Conservation (phyloP, 108 stramenopile species). For the Poteriospumella lacustris region DNA sequence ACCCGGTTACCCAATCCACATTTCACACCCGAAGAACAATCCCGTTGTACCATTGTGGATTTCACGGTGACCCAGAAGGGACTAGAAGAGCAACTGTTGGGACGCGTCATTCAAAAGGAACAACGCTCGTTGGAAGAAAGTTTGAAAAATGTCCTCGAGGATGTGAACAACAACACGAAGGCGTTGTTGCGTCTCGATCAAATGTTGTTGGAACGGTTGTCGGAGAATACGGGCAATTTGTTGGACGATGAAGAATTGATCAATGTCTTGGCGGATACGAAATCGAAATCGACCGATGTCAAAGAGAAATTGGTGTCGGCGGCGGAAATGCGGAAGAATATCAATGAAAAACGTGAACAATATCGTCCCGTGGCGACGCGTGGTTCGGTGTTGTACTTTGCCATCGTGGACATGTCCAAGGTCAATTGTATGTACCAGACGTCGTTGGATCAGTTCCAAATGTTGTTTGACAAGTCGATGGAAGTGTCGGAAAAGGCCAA, state of each 20-base stretch:
- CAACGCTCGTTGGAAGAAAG: conserved; percentile 50
- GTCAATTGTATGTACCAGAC: conserved; percentile 58
- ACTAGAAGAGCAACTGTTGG: conserved; percentile 54
- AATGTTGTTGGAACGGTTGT: conserved; percentile 43
- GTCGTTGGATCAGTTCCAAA: conserved; percentile 48
- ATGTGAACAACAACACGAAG: conserved; percentile 47
- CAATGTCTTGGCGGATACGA: conserved; percentile 46
- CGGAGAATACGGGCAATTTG: conserved; percentile 51
- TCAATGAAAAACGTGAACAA: conserved; percentile 53
- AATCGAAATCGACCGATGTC: conserved; percentile 49
- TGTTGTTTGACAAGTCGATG: conserved; percentile 43
- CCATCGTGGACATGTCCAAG: conserved; percentile 43
- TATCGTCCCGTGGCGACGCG: conserved; percentile 54
- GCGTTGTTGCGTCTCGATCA: conserved; percentile 39
- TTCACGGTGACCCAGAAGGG: conserved; percentile 55
- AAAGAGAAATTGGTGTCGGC: conserved; percentile 48
- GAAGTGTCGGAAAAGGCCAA: conserved; percentile 40
- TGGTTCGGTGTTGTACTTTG: conserved; percentile 50
- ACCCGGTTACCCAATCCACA: conserved; percentile 57
- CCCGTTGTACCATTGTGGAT: conserved; percentile 50
- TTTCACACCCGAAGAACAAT: conserved; percentile 52
- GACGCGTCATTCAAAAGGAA: conserved; percentile 52
- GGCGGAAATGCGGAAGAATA: conserved; percentile 42
- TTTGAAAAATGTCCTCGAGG: conserved; percentile 45
- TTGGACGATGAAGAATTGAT: conserved; percentile 55